Conservation (phyloP, 257 asterid species). For the Solanum chmielewskii region DNA sequence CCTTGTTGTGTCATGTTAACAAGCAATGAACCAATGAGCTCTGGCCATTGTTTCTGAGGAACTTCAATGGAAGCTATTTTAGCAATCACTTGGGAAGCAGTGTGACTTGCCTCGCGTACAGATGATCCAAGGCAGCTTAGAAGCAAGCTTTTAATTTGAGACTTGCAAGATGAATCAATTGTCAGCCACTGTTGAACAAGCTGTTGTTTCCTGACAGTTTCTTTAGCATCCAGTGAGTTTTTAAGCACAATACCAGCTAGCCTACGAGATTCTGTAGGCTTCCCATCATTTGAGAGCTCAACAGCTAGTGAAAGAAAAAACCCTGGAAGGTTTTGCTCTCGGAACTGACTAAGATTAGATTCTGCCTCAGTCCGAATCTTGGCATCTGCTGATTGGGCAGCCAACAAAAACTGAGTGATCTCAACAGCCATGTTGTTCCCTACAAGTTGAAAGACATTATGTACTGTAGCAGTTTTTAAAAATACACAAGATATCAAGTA, state of each 20-base stretch:
- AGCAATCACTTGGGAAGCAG: slow-evolving; percentile 81
- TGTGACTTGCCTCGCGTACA: slow-evolving; percentile 58
- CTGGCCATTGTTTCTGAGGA: slow-evolving; percentile 82
- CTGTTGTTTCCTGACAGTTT: slow-evolving; percentile 36
- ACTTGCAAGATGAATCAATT: slow-evolving; percentile 40
- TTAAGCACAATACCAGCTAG: slow-evolving; percentile 83
- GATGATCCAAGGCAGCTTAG: slow-evolving; percentile 60
- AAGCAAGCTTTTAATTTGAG: slow-evolving; percentile 56
- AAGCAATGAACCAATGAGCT: slow-evolving; percentile 55
- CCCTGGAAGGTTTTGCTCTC: slow-evolving; percentile 62
- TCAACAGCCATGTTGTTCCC: slow-evolving; percentile 71
- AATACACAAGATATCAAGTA: not conserved
- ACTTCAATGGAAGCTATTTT: slow-evolving; percentile 74
- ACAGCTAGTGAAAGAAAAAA: slow-evolving; percentile 58
- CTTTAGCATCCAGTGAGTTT: slow-evolving; percentile 82
- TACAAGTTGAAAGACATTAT: not conserved
- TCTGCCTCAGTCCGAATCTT: slow-evolving; percentile 69
- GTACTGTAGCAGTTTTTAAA: not conserved
- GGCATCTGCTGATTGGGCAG: slow-evolving; percentile 91
- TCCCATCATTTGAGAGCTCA: slow-evolving; percentile 61
- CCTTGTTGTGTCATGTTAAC: slow-evolving; percentile 59
- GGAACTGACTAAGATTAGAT: slow-evolving; percentile 43
- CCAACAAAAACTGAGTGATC: slow-evolving; percentile 66
- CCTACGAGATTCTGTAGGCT: slow-evolving; percentile 65
- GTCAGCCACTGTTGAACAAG: slow-evolving; percentile 65